These are phyloP conservation scores for Trichoderma atrobrunneum DNA, from an alignment of 2,329 filamentous ascomycete species.

Conservation along the genomic window DNA sequence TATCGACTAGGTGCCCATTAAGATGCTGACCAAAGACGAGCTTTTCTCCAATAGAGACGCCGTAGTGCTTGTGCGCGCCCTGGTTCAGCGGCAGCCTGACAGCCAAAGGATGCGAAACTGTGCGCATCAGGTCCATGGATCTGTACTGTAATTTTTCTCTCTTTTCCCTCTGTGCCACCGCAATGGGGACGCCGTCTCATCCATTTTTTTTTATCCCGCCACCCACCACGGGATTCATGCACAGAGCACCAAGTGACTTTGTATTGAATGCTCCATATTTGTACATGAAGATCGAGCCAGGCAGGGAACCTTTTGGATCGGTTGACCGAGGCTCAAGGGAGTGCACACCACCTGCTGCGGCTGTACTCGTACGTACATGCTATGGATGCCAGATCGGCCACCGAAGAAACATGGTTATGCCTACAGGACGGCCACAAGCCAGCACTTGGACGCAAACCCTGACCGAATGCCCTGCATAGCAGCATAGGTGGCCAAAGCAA, in stretches of 20 bases:
- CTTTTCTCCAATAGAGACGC: neutral
- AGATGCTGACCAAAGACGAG: conserved; percentile 1
- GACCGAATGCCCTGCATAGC: conserved; percentile 2
- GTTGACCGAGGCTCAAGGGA: conserved; percentile 7
- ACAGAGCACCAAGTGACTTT: neutral
- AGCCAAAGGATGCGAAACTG: neutral
- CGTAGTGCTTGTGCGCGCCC: neutral
- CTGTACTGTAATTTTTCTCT: neutral
- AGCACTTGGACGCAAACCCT: neutral
- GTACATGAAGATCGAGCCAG: neutral
- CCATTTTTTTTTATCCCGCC: neutral
- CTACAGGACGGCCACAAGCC: neutral
- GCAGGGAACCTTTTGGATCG: neutral
- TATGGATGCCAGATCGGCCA: neutral
- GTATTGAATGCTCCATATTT: neutral
- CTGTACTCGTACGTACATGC: neutral
- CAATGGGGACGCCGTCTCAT: neutral
- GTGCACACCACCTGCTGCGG: neutral
- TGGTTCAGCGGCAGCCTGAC: neutral
- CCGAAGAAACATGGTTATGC: neutral
- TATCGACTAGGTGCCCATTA: neutral
- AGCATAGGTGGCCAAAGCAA: neutral
- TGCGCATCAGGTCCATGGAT: neutral
- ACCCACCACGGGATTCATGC: neutral
- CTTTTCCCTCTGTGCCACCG: neutral